Evolutionary conservation across 371 early-diverging fungal genomes (phyloP).

Genomic region (Mucor saturninus): DNA sequence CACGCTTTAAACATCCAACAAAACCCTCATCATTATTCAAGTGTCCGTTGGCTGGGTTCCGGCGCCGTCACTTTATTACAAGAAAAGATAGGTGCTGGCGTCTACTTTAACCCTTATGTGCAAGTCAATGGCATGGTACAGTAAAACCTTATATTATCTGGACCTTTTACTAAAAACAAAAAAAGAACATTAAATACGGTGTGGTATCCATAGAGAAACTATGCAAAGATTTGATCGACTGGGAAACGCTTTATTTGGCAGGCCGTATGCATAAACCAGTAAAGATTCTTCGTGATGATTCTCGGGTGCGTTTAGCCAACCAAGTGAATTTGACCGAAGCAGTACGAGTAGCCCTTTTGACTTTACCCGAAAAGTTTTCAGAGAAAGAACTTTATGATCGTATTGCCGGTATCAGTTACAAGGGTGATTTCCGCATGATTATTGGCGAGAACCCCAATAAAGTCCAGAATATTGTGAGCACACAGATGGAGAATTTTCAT

Average conservation of each 20-base stretch:
- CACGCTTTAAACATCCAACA: conserved; percentile 93
- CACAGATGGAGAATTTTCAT: conserved; percentile 80
- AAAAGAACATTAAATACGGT: conserved; percentile 86
- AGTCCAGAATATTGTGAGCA: conserved; percentile 88
- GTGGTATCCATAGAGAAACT: conserved; percentile 91
- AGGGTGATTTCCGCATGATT: conserved; percentile 92
- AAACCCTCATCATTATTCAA: conserved; percentile 90
- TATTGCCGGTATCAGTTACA: conserved; percentile 90
- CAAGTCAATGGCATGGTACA: conserved; percentile 74
- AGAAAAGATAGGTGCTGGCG: conserved; percentile 87
- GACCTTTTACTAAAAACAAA: not conserved
- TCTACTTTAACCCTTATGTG: conserved; percentile 96
- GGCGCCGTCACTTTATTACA: conserved; percentile 76
- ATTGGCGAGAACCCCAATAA: conserved; percentile 96
- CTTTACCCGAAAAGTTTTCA: conserved; percentile 83
- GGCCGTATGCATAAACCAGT: conserved; percentile 98
- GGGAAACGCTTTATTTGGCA: conserved; percentile 95
- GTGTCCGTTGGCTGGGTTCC: conserved; percentile 72
- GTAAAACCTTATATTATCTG: too few relatives aligned
- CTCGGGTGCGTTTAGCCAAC: conserved; percentile 83
- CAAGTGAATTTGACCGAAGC: conserved; percentile 89
- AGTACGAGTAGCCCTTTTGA: conserved; percentile 82
- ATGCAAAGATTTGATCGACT: conserved; percentile 86
- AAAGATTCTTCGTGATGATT: conserved; percentile 87
- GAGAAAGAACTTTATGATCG: conserved; percentile 80